These are phyloP conservation scores for Scheffersomyces stipitis DNA, from an alignment of 805 yeast species.

Conservation along the genomic window DNA sequence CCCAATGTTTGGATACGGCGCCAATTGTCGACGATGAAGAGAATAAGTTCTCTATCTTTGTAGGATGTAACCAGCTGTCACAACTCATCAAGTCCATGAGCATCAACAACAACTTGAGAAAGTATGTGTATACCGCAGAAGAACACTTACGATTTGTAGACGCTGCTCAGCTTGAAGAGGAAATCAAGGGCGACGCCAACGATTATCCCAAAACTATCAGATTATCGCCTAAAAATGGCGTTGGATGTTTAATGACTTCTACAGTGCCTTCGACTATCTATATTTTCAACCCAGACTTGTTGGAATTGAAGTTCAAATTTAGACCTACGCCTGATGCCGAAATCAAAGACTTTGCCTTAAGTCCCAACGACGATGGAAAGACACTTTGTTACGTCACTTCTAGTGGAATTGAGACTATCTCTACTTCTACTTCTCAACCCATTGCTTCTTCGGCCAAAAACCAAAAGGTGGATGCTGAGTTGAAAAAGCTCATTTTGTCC, in stretches of 20 bases:
- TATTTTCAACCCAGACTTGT: constrained; percentile 54
- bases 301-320: constrained; percentile 54
- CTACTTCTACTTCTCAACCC: constrained; percentile 46
- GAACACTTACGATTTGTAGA: constrained; percentile 62
- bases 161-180: constrained; percentile 57
- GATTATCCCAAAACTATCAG: constrained; percentile 66
- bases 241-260: constrained; percentile 71
- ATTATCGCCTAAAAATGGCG: constrained; percentile 56
- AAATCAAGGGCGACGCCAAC: constrained; percentile 36
- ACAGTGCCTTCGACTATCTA: constrained; percentile 62
- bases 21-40: constrained; percentile 24
- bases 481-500: constrained; percentile 31
- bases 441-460: constrained; percentile 24
- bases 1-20: constrained; percentile 69
- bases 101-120: constrained; percentile 69
- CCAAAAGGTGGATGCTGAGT: constrained; percentile 18
- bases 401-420: constrained; percentile 49
- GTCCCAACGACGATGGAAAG: constrained; percentile 58
- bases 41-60: constrained; percentile 51
- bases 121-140: constrained; percentile 53
- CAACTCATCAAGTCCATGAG: constrained; percentile 55
- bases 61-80: constrained; percentile 75
- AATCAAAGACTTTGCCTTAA: constrained; percentile 62
- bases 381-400: constrained; percentile 62
- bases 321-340: constrained; percentile 52